Conservation (phyloP, 225 moss, liverwort and hornwort species). For the Lunularia cruciata region DNA sequence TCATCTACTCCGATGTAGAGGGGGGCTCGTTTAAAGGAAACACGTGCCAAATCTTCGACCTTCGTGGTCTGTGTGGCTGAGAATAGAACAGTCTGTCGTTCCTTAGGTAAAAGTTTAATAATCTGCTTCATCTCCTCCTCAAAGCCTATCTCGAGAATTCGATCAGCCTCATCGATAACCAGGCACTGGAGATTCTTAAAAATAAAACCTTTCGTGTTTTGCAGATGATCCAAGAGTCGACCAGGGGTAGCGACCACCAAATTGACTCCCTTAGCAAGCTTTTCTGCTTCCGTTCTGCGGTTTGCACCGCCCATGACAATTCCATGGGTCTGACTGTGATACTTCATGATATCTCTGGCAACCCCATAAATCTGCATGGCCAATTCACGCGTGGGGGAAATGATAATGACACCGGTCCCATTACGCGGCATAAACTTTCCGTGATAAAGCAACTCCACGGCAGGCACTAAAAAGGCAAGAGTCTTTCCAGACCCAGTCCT, state of each 20-base stretch:
- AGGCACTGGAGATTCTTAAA: constrained; percentile 91
- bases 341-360: constrained; percentile 86
- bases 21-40: constrained; percentile 86
- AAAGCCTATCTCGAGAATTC: constrained; percentile 96
- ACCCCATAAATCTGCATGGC: constrained; percentile 99
- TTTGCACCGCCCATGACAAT: constrained; percentile 98
- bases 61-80: constrained; percentile 99
- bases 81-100: constrained; percentile 94
- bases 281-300: constrained; percentile 87
- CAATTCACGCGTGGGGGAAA: constrained; percentile 93
- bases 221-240: constrained; percentile 94
- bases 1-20: constrained; percentile 97
- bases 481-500: constrained; percentile 97
- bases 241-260: constrained; percentile 90
- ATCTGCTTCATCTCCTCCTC: constrained; percentile 99
- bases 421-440: constrained; percentile 93
- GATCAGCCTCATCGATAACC: constrained; percentile 98
- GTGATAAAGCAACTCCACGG: constrained; percentile 80
- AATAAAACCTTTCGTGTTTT: constrained; percentile 93
- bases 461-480: constrained; percentile 81
- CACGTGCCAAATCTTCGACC: constrained; percentile 96
- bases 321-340: constrained; percentile 97
- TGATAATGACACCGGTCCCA: constrained; percentile 88
- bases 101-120: constrained; percentile 94
- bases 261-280: constrained; percentile 86